Conservation (phyloP, 805 yeast species). For the fission yeast (Schizosaccharomyces pombe) region DNA sequence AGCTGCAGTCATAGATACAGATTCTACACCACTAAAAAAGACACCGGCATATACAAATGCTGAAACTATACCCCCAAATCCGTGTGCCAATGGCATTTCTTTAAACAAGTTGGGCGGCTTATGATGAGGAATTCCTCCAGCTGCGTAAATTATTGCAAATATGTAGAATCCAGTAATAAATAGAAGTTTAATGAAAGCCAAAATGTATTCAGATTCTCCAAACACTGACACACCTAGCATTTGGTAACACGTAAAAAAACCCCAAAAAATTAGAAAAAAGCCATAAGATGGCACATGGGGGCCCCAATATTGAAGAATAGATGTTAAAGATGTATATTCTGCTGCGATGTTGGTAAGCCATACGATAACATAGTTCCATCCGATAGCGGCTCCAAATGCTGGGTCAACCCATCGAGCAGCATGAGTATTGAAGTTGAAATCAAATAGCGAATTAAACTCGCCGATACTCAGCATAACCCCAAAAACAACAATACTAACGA, state of each 20-base stretch:
- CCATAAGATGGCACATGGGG: slow-evolving; percentile 24
- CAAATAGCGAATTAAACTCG: no score
- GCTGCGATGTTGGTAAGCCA: slow-evolving; percentile 39
- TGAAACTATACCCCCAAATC: slow-evolving; percentile 39
- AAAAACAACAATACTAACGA: slow-evolving; percentile 29
- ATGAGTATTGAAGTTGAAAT: no score
- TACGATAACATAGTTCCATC: slow-evolving; percentile 39
- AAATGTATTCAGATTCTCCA: slow-evolving; percentile 39
- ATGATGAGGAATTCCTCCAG: slow-evolving; percentile 32
- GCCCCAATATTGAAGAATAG: slow-evolving; percentile 32
- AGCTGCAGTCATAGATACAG: slow-evolving; percentile 45
- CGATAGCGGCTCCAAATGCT: slow-evolving; percentile 43
- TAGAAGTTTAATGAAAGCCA: slow-evolving; percentile 29
- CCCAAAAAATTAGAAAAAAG: slow-evolving; percentile 30
- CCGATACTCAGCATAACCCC: slow-evolving; percentile 28
- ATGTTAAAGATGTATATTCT: slow-evolving; percentile 36
- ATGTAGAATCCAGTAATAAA: slow-evolving; percentile 36
- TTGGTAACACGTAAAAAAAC: slow-evolving; percentile 23
- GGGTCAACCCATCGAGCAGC: slow-evolving; percentile 40
- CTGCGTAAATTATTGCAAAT: slow-evolving; percentile 27
- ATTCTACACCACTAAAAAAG: slow-evolving; percentile 37
- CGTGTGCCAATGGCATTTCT: slow-evolving; percentile 46
- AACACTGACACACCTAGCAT: slow-evolving; percentile 22
- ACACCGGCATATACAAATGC: slow-evolving; percentile 47
- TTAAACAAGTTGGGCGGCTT: slow-evolving; percentile 28